Evolutionary conservation across 345 rosid species (phyloP).

Genomic region (Dimocarpus longan): DNA sequence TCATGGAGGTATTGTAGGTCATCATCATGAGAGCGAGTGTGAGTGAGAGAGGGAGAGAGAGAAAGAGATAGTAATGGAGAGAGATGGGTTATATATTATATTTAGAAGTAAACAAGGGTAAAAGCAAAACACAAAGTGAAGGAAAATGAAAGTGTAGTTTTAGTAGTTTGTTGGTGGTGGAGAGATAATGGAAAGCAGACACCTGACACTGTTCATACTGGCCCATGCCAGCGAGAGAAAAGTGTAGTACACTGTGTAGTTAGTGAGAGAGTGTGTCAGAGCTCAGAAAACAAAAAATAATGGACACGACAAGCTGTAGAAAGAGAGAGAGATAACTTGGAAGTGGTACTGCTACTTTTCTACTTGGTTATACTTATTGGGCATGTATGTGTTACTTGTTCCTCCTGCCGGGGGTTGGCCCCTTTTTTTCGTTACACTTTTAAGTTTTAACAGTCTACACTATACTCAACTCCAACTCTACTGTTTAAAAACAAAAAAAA

Average conservation of each 20-base stretch:
- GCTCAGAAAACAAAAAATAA: background rate
- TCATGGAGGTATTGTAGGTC: slow-evolving; percentile 25
- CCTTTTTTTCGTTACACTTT: too few relatives aligned
- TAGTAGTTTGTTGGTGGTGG: background rate
- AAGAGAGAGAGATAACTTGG: background rate
- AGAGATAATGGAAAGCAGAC: slow-evolving; percentile 20
- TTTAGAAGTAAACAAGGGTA: background rate
- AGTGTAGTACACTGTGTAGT: slow-evolving; percentile 25
- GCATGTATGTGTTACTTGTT: too few relatives aligned
- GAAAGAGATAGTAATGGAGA: background rate
- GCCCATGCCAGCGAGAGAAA: slow-evolving; percentile 44
- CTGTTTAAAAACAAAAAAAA: too few relatives aligned
- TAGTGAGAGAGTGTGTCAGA: slow-evolving; percentile 9
- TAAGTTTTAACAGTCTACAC: too few relatives aligned
- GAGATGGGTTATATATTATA: slow-evolving; percentile 14
- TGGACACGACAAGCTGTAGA: background rate
- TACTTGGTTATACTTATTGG: too few relatives aligned
- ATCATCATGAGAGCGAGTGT: background rate
- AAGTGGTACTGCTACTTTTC: background rate
- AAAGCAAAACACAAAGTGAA: background rate
- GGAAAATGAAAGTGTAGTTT: background rate
- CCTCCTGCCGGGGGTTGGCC: too few relatives aligned
- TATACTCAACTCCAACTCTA: too few relatives aligned
- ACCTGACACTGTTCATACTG: slow-evolving; percentile 33
- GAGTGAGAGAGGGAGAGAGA: background rate